Percentiles rank a stretch among this genome's conserved stretches.
phyloP scores from a whole-genome alignment of 2,329 filamentous ascomycete genomes.

The Coniochaeta pulveracea region DNA sequence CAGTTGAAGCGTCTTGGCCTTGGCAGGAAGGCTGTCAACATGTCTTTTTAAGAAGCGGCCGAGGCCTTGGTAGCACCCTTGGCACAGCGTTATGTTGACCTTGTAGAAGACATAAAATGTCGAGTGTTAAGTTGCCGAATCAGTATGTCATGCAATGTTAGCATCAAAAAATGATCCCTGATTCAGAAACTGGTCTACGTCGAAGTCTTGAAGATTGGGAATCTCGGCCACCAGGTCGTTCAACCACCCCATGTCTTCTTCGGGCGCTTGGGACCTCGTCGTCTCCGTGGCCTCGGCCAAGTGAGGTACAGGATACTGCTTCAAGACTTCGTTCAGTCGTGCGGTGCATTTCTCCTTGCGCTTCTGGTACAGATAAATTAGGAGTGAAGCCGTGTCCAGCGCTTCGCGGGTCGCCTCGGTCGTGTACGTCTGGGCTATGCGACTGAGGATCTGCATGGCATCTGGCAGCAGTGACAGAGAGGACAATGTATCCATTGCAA shows the following conservation, averaged over 20 bases:
- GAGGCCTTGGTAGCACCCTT: no score
- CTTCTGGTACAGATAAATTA: slow-evolving; percentile 39
- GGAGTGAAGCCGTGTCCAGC: slow-evolving; percentile 38
- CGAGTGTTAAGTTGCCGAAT: no score
- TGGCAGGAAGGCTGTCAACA: no score
- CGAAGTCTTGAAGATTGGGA: slow-evolving; percentile 28
- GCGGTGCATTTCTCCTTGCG: slow-evolving; percentile 32
- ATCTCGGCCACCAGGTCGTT: slow-evolving; percentile 30
- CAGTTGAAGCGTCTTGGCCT: no score
- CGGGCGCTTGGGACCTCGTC: slow-evolving; percentile 9
- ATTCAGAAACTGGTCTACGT: slow-evolving; percentile 28
- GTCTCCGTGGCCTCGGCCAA: neutral
- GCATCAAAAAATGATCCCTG: slow-evolving; percentile 1
- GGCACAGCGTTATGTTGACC: no score
- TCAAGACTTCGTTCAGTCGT: slow-evolving; percentile 24
- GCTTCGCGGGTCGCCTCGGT: slow-evolving; percentile 39
- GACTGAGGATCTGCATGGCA: slow-evolving; percentile 34
- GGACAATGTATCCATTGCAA: slow-evolving; percentile 40
- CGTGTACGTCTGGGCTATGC: slow-evolving; percentile 29
- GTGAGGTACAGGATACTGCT: slow-evolving; percentile 18
- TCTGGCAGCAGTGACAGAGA: slow-evolving; percentile 34
- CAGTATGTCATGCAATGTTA: neutral
- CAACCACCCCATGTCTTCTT: slow-evolving; percentile 28
- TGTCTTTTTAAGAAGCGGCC: no score
- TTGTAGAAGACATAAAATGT: no score